These are phyloP conservation scores for Coelastrella sp. DNA, from an alignment of 139 green algal genomes.

Conservation along the genomic window DNA sequence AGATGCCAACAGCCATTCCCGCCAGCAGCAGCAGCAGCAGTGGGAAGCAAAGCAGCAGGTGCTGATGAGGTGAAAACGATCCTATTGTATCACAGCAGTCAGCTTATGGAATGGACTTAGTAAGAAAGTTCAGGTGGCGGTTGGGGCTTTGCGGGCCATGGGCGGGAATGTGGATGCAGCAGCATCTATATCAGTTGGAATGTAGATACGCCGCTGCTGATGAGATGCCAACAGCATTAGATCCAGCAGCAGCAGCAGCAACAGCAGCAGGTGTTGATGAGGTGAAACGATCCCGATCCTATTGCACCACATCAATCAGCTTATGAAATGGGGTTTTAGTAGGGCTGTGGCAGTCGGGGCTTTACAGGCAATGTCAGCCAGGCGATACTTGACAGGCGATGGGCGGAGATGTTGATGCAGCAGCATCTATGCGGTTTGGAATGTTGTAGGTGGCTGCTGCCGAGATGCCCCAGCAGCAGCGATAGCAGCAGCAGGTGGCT, in stretches of 20 bases:
- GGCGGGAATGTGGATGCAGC: constrained; percentile 82
- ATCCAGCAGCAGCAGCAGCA: no score
- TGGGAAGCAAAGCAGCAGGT: no score
- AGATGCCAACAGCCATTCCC: no score
- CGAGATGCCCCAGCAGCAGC: no score
- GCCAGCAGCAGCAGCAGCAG: no score
- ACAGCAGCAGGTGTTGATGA: no score
- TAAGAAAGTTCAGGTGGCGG: constrained; percentile 49
- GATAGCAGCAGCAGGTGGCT: not conserved
- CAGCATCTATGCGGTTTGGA: constrained; percentile 81
- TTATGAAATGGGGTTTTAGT: constrained; percentile 76
- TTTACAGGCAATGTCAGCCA: constrained; percentile 53
- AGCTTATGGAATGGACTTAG: constrained; percentile 75
- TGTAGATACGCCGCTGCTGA: not conserved
- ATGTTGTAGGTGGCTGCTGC: not conserved
- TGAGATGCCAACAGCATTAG: no score
- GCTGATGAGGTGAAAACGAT: no score
- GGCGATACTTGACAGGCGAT: not conserved
- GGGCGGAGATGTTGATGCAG: constrained; percentile 80
- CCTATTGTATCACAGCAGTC: not conserved
- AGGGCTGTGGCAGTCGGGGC: constrained; percentile 57
- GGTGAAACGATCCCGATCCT: no score
- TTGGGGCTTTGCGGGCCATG: constrained; percentile 71
- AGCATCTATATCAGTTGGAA: constrained; percentile 78
- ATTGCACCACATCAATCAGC: not conserved